phyloP scores from a whole-genome alignment of 371 early-diverging fungal genomes.

The Sanchytrium tribonematis region DNA sequence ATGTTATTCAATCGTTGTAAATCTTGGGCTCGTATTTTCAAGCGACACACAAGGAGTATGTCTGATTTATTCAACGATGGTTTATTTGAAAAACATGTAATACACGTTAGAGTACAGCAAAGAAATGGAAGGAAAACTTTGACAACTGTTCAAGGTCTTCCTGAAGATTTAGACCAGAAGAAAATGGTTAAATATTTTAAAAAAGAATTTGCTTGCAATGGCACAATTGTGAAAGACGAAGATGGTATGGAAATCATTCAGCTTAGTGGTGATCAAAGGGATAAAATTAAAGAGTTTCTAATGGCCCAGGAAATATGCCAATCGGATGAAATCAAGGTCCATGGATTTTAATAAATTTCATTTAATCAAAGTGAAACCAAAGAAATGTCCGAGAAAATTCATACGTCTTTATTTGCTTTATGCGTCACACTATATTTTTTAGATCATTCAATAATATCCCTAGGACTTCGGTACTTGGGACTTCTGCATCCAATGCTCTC shows the following conservation, averaged over 20 bases:
- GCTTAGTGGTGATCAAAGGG: slow-evolving; percentile 78
- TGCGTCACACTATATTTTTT: neutral
- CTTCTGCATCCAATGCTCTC: neutral
- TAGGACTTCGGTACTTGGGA: neutral
- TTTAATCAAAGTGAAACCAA: neutral
- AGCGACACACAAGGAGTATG: too few relatives aligned
- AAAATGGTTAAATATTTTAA: slow-evolving; percentile 73
- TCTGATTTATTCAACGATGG: neutral
- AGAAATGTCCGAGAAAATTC: neutral
- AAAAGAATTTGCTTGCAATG: slow-evolving; percentile 87
- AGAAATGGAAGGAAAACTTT: slow-evolving; percentile 87
- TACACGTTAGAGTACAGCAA: slow-evolving; percentile 51
- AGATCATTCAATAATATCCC: neutral
- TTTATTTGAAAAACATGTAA: neutral
- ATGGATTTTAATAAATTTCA: slow-evolving; percentile 47
- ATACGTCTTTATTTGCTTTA: neutral
- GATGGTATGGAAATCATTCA: slow-evolving; percentile 68
- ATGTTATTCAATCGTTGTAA: too few relatives aligned
- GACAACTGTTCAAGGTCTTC: slow-evolving; percentile 75
- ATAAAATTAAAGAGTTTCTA: slow-evolving; percentile 50
- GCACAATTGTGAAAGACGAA: slow-evolving; percentile 66
- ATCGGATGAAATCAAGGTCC: slow-evolving; percentile 58
- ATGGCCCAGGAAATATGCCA: slow-evolving; percentile 27
- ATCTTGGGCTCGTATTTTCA: too few relatives aligned
- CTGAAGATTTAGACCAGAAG: slow-evolving; percentile 55